A percentile compares a stretch with the other conserved stretches of the same genome.
Conservation (phyloP, 352 stramenopile genomes). For the Globisporangium mamillatum region DNA sequence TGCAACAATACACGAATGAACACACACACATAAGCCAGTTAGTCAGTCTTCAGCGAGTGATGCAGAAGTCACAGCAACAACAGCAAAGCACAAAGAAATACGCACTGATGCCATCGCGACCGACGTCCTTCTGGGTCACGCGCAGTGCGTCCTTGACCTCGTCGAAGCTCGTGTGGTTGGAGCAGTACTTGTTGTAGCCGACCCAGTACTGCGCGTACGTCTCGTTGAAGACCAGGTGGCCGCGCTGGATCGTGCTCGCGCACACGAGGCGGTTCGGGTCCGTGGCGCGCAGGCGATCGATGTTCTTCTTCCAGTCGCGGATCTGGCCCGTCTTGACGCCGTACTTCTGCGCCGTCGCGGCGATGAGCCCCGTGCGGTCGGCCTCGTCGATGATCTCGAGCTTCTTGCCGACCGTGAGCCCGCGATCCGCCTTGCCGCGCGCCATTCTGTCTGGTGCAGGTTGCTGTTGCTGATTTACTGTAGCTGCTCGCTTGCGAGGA, state of each 20-base stretch:
- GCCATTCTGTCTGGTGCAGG: conserved; percentile 38
- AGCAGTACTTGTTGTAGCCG: conserved; percentile 88
- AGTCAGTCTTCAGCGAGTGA: background rate
- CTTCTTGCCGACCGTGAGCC: conserved; percentile 86
- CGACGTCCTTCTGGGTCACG: conserved; percentile 68
- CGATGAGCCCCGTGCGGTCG: conserved; percentile 74
- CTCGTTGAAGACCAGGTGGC: conserved; percentile 86
- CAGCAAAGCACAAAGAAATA: conserved; percentile 18
- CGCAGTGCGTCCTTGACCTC: conserved; percentile 68
- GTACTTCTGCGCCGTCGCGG: conserved; percentile 81
- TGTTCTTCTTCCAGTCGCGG: conserved; percentile 88
- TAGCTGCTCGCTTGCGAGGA: background rate
- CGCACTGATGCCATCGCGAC: conserved; percentile 75
- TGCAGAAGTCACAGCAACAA: conserved; percentile 1
- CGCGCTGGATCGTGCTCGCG: conserved; percentile 77
- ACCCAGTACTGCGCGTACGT: conserved; percentile 89
- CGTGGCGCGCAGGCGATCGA: conserved; percentile 68
- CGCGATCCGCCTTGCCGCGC: conserved; percentile 73
- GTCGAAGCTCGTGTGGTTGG: conserved; percentile 63
- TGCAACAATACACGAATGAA: conserved; percentile 14
- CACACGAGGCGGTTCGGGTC: conserved; percentile 79
- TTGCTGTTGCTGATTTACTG: conserved; percentile 6
- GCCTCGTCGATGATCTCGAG: conserved; percentile 87
- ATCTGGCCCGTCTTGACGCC: conserved; percentile 85
- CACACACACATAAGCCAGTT: background rate